Conservation (phyloP, 1,139 yeast species). For the Arxiozyma slooffiae region DNA sequence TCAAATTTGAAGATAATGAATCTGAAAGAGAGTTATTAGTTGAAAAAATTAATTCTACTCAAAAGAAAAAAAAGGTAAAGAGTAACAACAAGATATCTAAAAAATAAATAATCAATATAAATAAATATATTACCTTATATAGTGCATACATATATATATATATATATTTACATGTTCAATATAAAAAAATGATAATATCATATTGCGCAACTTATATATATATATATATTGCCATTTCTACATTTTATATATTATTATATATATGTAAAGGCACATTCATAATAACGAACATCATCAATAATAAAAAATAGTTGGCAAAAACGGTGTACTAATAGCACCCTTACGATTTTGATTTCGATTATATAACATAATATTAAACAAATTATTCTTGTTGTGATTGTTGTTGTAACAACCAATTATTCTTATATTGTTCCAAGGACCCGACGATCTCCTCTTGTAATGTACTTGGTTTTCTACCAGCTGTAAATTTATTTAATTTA, state of each 20-base stretch:
- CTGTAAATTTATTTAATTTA: conserved; percentile 4
- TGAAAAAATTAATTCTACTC: not conserved
- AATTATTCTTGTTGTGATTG: conserved; percentile 23
- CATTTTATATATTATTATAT: conserved; percentile 1
- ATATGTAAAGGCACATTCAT: not conserved
- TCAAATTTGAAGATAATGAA: conserved; percentile 38
- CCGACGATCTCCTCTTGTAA: conserved; percentile 29
- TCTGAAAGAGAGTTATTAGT: conserved; percentile 6
- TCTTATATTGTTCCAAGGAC: conserved; percentile 30
- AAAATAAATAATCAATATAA: not conserved
- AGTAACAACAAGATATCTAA: not conserved
- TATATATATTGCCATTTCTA: not conserved
- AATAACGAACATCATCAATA: not conserved
- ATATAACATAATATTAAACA: not conserved
- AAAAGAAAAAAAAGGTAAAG: not conserved
- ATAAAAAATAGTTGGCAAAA: not conserved
- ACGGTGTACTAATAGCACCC: not conserved
- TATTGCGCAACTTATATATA: not conserved
- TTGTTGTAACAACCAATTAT: conserved; percentile 29
- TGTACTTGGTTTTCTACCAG: conserved; percentile 24
- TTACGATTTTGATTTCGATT: not conserved
- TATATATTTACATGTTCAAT: not conserved
- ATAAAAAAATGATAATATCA: not conserved
- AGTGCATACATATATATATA: not conserved
- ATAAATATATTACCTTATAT: not conserved